A percentile compares a stretch with the other conserved stretches of the same genome.
Evolutionary conservation across 768 basidiomycete species (phyloP).

Genomic region (Coprinopsis strossmayeri): DNA sequence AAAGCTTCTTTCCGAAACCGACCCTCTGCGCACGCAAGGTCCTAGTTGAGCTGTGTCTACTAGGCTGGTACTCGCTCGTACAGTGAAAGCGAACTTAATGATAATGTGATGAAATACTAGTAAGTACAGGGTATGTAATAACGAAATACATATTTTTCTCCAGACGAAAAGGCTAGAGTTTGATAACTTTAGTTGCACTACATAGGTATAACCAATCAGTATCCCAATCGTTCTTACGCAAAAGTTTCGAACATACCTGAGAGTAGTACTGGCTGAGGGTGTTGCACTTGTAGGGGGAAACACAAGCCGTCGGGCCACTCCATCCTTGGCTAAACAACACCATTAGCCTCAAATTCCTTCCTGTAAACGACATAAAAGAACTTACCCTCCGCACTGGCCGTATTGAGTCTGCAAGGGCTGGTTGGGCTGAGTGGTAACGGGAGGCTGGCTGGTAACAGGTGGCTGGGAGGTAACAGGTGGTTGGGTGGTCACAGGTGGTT

Average conservation of each 20-base stretch:
- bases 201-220: background rate
- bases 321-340: constrained; percentile 20
- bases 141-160: too few relatives aligned
- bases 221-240: constrained; percentile 28
- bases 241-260: background rate
- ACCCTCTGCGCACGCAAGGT: too few relatives aligned
- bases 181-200: background rate
- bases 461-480: constrained; percentile 10
- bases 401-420: constrained; percentile 37
- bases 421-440: constrained; percentile 22
- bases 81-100: too few relatives aligned
- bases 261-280: constrained; percentile 45
- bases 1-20: too few relatives aligned
- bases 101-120: too few relatives aligned
- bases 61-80: too few relatives aligned
- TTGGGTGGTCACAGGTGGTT: background rate
- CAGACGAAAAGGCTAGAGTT: too few relatives aligned
- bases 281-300: constrained; percentile 33
- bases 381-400: constrained; percentile 47
- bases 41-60: too few relatives aligned
- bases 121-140: too few relatives aligned
- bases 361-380: background rate
- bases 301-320: constrained; percentile 41
- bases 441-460: constrained; percentile 17
- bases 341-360: background rate